A percentile compares a stretch with the other conserved stretches of the same genome.
Conservation (phyloP, 805 yeast species). For the Zygoascus tannicola region DNA sequence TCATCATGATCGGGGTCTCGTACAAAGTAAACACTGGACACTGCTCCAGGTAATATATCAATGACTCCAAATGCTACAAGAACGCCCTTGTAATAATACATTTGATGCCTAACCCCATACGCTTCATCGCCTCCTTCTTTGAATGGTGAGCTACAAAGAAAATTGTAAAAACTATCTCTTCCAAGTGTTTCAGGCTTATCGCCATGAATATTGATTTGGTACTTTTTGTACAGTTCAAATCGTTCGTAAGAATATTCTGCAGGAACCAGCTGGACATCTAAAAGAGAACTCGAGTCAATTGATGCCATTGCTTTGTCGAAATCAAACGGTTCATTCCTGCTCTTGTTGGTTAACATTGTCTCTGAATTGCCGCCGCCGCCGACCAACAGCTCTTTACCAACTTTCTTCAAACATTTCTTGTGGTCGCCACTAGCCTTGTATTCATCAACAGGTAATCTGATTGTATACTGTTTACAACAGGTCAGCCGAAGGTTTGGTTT, state of each 20-base stretch:
- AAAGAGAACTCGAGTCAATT: constrained; percentile 24
- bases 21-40: constrained; percentile 79
- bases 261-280: constrained; percentile 42
- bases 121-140: not conserved
- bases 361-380: not conserved
- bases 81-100: constrained; percentile 55
- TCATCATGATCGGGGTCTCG: constrained; percentile 76
- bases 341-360: constrained; percentile 9
- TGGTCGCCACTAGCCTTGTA: constrained; percentile 55
- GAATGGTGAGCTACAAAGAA: constrained; percentile 66
- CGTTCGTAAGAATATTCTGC: constrained; percentile 48
- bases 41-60: constrained; percentile 57
- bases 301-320: constrained; percentile 30
- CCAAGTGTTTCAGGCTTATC: constrained; percentile 44
- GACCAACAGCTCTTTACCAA: constrained; percentile 24
- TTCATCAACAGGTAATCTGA: constrained; percentile 45
- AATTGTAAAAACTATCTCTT: constrained; percentile 44
- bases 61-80: constrained; percentile 68
- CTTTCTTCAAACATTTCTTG: constrained; percentile 54
- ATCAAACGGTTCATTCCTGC: constrained; percentile 22
- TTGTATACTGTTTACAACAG: constrained; percentile 75
- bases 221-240: constrained; percentile 41
- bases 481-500: constrained; percentile 58
- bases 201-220: constrained; percentile 62
- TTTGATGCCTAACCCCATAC: constrained; percentile 45